Conservation (phyloP, 306 rosid genomes). For the Delonix regia region DNA sequence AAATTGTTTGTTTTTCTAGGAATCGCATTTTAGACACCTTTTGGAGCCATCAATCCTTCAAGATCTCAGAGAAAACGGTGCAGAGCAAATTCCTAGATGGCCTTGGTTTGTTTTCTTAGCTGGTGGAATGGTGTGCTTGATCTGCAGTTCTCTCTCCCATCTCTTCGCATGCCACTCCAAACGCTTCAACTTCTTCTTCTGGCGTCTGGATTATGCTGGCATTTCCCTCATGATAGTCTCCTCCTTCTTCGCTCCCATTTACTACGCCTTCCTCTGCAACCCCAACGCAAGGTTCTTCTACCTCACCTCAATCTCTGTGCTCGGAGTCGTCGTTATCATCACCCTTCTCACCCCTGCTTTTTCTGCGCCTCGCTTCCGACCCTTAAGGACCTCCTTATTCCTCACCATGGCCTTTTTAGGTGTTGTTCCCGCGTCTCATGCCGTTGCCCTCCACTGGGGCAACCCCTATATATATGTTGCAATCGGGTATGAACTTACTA, state of each 20-base stretch:
- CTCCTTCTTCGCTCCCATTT: constrained; percentile 82
- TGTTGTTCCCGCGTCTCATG: constrained; percentile 67
- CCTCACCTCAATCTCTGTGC: constrained; percentile 62
- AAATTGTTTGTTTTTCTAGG: constrained; percentile 39
- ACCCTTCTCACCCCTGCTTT: constrained; percentile 65
- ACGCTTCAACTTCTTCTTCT: constrained; percentile 67
- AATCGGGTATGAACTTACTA: constrained; percentile 64
- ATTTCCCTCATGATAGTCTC: constrained; percentile 76
- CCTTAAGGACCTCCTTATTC: constrained; percentile 65
- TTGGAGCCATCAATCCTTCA: constrained; percentile 34
- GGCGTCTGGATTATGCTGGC: constrained; percentile 88
- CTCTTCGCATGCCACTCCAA: constrained; percentile 80
- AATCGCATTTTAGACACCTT: constrained; percentile 42
- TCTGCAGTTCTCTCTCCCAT: constrained; percentile 78
- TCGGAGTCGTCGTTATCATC: constrained; percentile 56
- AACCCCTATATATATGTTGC: constrained; percentile 50
- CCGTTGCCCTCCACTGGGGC: constrained; percentile 58
- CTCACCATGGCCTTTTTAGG: constrained; percentile 86
- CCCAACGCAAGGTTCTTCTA: constrained; percentile 54
- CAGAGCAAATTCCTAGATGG: constrained; percentile 55
- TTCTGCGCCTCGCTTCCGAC: constrained; percentile 58
- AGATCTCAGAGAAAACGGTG: constrained; percentile 26
- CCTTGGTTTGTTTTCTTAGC: constrained; percentile 81
- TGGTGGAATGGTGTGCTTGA: constrained; percentile 77
- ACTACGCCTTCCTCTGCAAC: constrained; percentile 71